Base-by-base conservation (phyloP, 2,329 filamentous ascomycete genomes). In the Ophiosphaerella herpotricha region DNA sequence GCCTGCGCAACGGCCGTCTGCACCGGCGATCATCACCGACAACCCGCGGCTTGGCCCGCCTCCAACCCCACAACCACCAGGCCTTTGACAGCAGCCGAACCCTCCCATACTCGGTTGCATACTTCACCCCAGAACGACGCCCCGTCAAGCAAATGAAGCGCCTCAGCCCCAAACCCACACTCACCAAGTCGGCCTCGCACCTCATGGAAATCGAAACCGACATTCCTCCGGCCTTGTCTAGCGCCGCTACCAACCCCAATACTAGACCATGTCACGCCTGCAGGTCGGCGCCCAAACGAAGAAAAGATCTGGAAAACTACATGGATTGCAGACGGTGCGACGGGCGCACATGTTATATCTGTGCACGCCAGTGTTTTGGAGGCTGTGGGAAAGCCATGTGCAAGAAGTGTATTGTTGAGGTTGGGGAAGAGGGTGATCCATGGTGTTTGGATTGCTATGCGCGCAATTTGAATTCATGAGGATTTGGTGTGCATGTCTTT, bases 331-430 rank as follows among this genome's bases (percentile, higher is more conserved):
- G 82, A 57, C 79, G 82, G 12, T 90, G 87, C 64, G 76, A 78
- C 8, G 75, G 81, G 54, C 78, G 85, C 36, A 83, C 86, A 0
- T 90, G 87, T 66, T 89, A 82, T 63, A 78, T 90, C n/a, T 90
- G 87, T 66, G 81, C 88, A 38, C 75, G 87, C 23, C 76, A 83
- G 57, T 90, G 87, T 59, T 74, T 80, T 11, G 82, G 82, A 2
- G 61, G 52, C 13, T 74, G 74, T 34, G 74, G 76, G 7, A 73
- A 77, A 31, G 79, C 82, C 58, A 76, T 89, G 2, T 90, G 87
- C 66, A 88, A 86, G 63, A 78, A 80, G 14, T 90, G 87, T 71
- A 89, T 86, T 65, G 80, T 88, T 3, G 87, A 90, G 66, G 78
- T 77, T 21, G 86, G 85, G 0, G 63, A 74, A 16, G 81, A 88